Evolutionary conservation across 176 grass and related monocot species (phyloP).

Genomic region (Cenchrus americanus): DNA sequence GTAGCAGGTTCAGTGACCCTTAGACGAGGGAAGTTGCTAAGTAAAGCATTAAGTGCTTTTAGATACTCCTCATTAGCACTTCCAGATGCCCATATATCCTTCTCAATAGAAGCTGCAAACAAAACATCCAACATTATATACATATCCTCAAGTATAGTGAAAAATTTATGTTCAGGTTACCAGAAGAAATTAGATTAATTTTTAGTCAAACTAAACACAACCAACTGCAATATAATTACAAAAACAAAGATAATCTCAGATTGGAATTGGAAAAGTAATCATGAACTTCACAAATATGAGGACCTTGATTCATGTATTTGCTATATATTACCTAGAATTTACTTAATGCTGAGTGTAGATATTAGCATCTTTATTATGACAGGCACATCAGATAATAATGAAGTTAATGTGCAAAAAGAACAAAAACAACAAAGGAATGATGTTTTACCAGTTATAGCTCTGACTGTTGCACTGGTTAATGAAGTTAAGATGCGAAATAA

Average conservation of each 20-base stretch:
- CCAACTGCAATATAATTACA: background rate
- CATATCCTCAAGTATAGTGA: background rate
- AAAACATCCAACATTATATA: constrained; percentile 35
- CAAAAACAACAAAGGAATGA: constrained; percentile 28
- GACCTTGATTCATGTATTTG: constrained; percentile 5
- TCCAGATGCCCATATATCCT: constrained; percentile 93
- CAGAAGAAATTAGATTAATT: background rate
- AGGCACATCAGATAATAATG: background rate
- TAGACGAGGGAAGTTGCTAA: constrained; percentile 96
- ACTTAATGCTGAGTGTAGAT: background rate
- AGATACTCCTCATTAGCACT: constrained; percentile 98
- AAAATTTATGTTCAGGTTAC: constrained; percentile 9
- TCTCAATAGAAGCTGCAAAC: constrained; percentile 94
- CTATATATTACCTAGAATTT: constrained; percentile 1
- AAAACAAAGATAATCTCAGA: background rate
- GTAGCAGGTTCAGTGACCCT: constrained; percentile 96
- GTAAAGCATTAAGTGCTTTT: constrained; percentile 89
- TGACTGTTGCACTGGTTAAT: constrained; percentile 89
- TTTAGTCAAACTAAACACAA: background rate
- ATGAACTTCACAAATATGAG: constrained; percentile 8
- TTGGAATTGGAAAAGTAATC: background rate
- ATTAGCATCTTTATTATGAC: constrained; percentile 16
- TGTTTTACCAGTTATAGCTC: constrained; percentile 89
- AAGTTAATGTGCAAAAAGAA: constrained; percentile 9
- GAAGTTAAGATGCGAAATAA: background rate